A percentile compares a stretch with the other conserved stretches of the same genome.
Evolutionary conservation across 2,329 filamentous ascomycete species (phyloP).

Genomic region (Trichophyton verrucosum): DNA sequence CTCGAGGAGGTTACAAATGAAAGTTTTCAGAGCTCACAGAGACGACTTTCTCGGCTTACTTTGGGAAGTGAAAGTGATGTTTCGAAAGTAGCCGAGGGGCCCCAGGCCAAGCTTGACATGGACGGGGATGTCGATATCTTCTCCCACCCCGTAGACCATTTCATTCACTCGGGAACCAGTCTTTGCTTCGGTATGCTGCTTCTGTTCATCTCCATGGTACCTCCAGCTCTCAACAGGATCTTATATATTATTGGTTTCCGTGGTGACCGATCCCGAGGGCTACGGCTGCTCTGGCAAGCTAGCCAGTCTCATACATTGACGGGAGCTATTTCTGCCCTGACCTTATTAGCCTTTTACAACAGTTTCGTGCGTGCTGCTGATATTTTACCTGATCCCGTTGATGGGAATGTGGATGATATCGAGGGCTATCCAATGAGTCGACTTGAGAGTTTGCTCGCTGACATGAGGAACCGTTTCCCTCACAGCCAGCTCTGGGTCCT

Average conservation of each 20-base stretch:
- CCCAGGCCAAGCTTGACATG: not conserved
- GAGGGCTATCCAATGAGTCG: slow-evolving; percentile 60
- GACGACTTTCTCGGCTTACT: not conserved
- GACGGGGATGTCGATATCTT: slow-evolving; percentile 48
- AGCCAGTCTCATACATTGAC: slow-evolving; percentile 79
- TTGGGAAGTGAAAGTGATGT: not conserved
- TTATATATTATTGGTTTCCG: slow-evolving; percentile 82
- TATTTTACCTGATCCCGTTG: slow-evolving; percentile 53
- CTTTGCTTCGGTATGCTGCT: slow-evolving; percentile 82
- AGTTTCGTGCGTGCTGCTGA: slow-evolving; percentile 75
- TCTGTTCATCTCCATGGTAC: slow-evolving; percentile 81
- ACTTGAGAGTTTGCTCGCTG: slow-evolving; percentile 53
- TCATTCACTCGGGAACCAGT: slow-evolving; percentile 77
- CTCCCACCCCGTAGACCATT: slow-evolving; percentile 66
- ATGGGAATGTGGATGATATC: slow-evolving; percentile 42
- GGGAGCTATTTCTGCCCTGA: slow-evolving; percentile 74
- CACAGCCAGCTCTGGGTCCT: slow-evolving; percentile 74
- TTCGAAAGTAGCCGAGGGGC: not conserved
- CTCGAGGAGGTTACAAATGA: not conserved
- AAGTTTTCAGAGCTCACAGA: not conserved
- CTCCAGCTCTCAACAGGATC: slow-evolving; percentile 76
- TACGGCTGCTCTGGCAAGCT: slow-evolving; percentile 81
- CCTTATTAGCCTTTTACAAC: slow-evolving; percentile 78
- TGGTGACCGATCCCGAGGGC: slow-evolving; percentile 70
- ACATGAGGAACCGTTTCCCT: slow-evolving; percentile 68